Evolutionary conservation across 2,329 filamentous ascomycete genomes (phyloP).

Genomic region (Tolypocladium pustulatum): DNA sequence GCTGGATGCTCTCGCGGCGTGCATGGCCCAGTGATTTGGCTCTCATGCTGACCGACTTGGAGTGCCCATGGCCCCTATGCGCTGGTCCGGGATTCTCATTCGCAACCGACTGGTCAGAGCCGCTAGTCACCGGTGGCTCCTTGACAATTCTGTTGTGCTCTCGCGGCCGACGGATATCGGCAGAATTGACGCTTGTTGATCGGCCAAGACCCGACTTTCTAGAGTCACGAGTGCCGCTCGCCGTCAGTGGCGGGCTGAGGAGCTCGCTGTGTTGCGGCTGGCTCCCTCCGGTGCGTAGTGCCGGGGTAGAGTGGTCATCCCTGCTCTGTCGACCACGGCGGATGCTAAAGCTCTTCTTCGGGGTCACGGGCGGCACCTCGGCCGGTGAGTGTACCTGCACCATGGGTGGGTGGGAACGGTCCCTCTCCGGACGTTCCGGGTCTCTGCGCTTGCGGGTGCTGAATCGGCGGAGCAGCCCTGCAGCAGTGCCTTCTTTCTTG

Average conservation of each 20-base stretch:
- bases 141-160: conserved; percentile 36
- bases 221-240: conserved; percentile 43
- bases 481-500: conserved; percentile 82
- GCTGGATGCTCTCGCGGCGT: conserved; percentile 84
- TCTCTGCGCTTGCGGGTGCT: conserved; percentile 76
- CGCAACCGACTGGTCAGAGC: conserved; percentile 63
- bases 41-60: conserved; percentile 55
- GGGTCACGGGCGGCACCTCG: conserved; percentile 47
- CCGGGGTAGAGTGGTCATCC: conserved; percentile 36
- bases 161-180: conserved; percentile 59
- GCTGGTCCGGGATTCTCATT: conserved; percentile 41
- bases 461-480: conserved; percentile 75
- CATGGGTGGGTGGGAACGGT: conserved; percentile 58
- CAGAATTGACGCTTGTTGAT: conserved; percentile 86
- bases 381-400: conserved; percentile 72
- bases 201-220: conserved; percentile 62
- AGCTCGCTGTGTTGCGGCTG: conserved; percentile 70
- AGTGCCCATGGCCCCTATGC: conserved; percentile 38
- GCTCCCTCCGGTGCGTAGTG: conserved; percentile 44
- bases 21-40: conserved; percentile 86
- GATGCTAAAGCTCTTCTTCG: conserved; percentile 85
- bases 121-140: conserved; percentile 65
- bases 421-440: conserved; percentile 49
- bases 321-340: conserved; percentile 45
- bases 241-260: conserved; percentile 60